Base-by-base conservation (phyloP, 140 eudicot genomes). In the Senecio squalidus region DNA sequence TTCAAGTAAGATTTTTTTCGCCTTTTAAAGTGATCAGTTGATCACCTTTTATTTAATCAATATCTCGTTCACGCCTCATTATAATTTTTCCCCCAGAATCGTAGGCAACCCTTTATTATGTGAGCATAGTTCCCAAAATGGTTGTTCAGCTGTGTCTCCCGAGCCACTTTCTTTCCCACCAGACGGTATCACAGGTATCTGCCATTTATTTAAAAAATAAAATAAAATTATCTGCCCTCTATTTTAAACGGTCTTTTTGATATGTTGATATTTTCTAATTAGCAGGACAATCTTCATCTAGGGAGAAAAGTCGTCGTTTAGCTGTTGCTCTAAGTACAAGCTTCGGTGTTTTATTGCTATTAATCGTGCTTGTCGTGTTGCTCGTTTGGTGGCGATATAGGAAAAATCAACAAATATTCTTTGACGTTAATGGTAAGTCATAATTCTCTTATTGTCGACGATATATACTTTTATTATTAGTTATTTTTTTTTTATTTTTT, bases 341-440 rank as follows among this genome's bases (percentile, higher is more conserved):
- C 78, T 81, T 83, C 39, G 80, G 96, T 72, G 82, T 72, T 24
- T 68, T 83, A 25, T 74, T 86, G 58, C 26, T 78, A 16, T 17
- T 76, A 47, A 43, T 86, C 23, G 4, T 67, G 34, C 66, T 79
- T 33, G 40, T 81, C 28, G 82, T 67, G 23, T 62, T 73, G 48
- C 75, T 84, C 29, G 61, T 86, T 58, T 86, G 91, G 98, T 79
- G 96, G 91, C 84, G 91, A 43, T 81, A 91, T 39, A 58, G 94
- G 53, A 94, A 73, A 58, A 91, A 86, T 60, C 78, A 82, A 53
- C 98, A 91, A 77, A 79, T 91, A 30, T 91, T 91, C 87, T 91
- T 83, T 53, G 98, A 91, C 64, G 88, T 86, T 38, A 87, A 86
- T 52, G 98, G 98, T 91, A 25, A 60, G 94, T 82, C 55, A 25